Evolutionary conservation across 2,329 filamentous ascomycete genomes (phyloP).

Genomic region (Bipolaris oryzae): DNA sequence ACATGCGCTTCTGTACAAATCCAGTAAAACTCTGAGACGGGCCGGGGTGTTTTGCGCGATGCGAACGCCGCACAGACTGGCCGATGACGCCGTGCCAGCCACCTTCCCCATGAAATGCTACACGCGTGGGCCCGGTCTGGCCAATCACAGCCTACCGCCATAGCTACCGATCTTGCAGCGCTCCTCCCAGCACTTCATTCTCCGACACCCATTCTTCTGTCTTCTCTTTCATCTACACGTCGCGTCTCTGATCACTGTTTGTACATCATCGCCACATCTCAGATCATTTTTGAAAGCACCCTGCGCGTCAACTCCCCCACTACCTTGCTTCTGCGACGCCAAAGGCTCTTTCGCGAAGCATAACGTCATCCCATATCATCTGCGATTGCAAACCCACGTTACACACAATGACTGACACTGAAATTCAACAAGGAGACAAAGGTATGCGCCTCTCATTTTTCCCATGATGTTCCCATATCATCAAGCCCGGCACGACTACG

Average conservation of each 20-base stretch:
- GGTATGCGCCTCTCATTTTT: slow-evolving; percentile 29
- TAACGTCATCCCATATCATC: slow-evolving; percentile 39
- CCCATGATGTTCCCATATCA: background rate
- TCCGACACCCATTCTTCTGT: slow-evolving; percentile 25
- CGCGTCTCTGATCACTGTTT: slow-evolving; percentile 24
- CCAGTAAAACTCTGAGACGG: background rate
- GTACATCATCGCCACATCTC: slow-evolving; percentile 32
- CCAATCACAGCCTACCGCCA: slow-evolving; percentile 37
- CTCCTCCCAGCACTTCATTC: slow-evolving; percentile 25
- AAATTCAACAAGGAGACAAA: slow-evolving; percentile 47
- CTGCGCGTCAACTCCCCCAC: slow-evolving; percentile 34
- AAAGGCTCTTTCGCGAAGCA: slow-evolving; percentile 27
- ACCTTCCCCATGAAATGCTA: slow-evolving; percentile 16
- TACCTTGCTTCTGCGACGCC: slow-evolving; percentile 25
- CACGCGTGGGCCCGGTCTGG: slow-evolving; percentile 6
- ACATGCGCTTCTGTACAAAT: background rate
- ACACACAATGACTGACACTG: slow-evolving; percentile 43
- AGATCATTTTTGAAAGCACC: slow-evolving; percentile 20
- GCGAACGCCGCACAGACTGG: slow-evolving; percentile 15
- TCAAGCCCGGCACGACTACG: background rate
- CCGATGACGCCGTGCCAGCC: slow-evolving; percentile 38
- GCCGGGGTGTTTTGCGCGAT: slow-evolving; percentile 11
- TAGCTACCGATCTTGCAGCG: slow-evolving; percentile 42
- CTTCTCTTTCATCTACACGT: slow-evolving; percentile 26
- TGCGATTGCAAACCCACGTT: slow-evolving; percentile 20